Evolutionary conservation across 2,329 filamentous ascomycete species (phyloP).

Genomic region (Ascochyta fabae): DNA sequence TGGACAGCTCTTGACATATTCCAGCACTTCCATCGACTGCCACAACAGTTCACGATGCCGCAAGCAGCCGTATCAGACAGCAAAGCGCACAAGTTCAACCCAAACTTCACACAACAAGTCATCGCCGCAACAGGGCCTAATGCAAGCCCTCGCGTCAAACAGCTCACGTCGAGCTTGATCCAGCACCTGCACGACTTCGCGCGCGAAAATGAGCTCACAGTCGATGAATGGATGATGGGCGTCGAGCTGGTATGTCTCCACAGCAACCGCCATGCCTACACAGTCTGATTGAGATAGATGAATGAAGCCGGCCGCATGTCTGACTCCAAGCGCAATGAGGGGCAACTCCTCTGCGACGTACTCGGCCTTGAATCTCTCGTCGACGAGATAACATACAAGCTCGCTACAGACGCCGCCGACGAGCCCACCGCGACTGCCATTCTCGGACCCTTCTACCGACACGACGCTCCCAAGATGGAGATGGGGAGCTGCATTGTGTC

Average conservation of each 20-base stretch:
- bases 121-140: constrained; percentile 76
- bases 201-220: constrained; percentile 76
- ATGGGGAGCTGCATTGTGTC: constrained; percentile 72
- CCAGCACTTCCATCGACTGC: neutral
- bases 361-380: constrained; percentile 67
- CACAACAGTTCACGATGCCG: constrained; percentile 4
- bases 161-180: constrained; percentile 69
- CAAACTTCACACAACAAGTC: constrained; percentile 76
- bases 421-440: constrained; percentile 76
- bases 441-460: constrained; percentile 83
- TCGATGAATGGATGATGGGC: constrained; percentile 79
- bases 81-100: constrained; percentile 65
- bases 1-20: constrained; percentile 5
- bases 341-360: constrained; percentile 65
- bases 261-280: neutral
- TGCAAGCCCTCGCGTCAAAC: constrained; percentile 67
- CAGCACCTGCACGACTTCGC: constrained; percentile 79
- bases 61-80: constrained; percentile 9
- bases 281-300: constrained; percentile 47
- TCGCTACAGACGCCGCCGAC: constrained; percentile 58
- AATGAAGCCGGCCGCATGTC: constrained; percentile 70
- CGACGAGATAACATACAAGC: constrained; percentile 79
- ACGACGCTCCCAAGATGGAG: constrained; percentile 71
- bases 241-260: constrained; percentile 65
- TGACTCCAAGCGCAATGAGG: constrained; percentile 67